Base-by-base conservation (phyloP, 768 basidiomycete genomes). In the Terana coerulea region DNA sequence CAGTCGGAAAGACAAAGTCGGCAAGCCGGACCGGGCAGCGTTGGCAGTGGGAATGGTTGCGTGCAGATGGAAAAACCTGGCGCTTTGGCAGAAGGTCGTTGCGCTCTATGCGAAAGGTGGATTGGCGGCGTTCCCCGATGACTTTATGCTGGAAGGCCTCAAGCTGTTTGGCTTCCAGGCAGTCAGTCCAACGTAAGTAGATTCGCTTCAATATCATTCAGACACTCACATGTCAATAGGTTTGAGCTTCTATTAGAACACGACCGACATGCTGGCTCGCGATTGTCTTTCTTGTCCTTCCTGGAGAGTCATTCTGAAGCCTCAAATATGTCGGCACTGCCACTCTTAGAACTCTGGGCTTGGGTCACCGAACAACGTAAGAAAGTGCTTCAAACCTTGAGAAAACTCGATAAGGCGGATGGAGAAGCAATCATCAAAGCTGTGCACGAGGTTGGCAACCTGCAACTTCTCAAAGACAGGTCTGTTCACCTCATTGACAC, bases 81-180 rank as follows among this genome's bases (percentile, higher is more conserved):
- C 21, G 1, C 46, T 59, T 1, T 61, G 57, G 55, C 15, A 41
- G 25, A 50, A 45, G 1, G 49, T 50, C 1, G 30, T 61, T 1
- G 31, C 53, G 14, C 33, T 21, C 5, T 57, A 58, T 44, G 10
- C 30, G 21, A 17, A 22, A 28, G 24, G 22, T 7, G 52, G 54
- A 3, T 3, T 54, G 1, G 10, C 21, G 2, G 24, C 33, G 5
- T 29, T 59, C 30, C 41, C 40, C n/a, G n/a, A n/a, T n/a, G n/a
- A n/a, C n/a, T n/a, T n/a, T n/a, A n/a, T n/a, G n/a, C n/a, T n/a
- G n/a, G n/a, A 19, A 5, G 51, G 54, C 10, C n/a, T 56, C 2
- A 21, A 22, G 12, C 36, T 25, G 2, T 58, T 58, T 19, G 61
- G 58, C 1, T 55, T 56, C 35, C 30, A 52, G 9, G 19, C 36